Conservation (phyloP, 192 early-diverging fungal genomes). For the Dispira parvispora region DNA sequence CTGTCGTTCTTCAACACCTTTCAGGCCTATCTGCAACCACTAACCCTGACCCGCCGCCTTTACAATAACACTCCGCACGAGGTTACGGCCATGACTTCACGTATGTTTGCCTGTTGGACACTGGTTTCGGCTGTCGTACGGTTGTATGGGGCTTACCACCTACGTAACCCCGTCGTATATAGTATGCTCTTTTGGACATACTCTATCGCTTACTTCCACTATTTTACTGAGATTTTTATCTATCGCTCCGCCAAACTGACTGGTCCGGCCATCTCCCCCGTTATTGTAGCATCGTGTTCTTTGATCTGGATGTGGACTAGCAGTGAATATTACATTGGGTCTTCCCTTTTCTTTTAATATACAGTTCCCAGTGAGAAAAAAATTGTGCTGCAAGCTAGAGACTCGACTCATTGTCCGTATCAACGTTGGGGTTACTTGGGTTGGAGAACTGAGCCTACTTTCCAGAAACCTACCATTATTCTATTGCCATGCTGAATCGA, state of each 20-base stretch:
- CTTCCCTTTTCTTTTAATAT: background rate
- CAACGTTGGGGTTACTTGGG: no score
- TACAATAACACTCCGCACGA: constrained; percentile 35
- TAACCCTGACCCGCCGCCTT: constrained; percentile 56
- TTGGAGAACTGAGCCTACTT: no score
- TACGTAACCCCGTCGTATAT: constrained; percentile 34
- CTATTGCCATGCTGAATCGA: no score
- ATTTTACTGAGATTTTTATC: constrained; percentile 42
- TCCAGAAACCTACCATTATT: no score
- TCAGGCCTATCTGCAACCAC: constrained; percentile 60
- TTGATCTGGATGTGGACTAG: constrained; percentile 6
- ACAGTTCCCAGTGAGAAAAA: no score
- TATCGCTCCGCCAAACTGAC: constrained; percentile 43
- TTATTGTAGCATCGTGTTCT: background rate
- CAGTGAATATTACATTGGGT: background rate
- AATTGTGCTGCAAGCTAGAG: no score
- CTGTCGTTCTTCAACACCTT: constrained; percentile 70
- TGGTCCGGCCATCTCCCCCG: constrained; percentile 30
- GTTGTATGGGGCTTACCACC: constrained; percentile 72
- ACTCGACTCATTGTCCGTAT: no score
- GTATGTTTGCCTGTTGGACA: constrained; percentile 83
- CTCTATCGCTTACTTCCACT: constrained; percentile 51
- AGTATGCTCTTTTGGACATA: constrained; percentile 43
- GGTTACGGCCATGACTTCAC: constrained; percentile 67
- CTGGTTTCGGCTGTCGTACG: constrained; percentile 63